Percentiles rank a stretch among this genome's conserved stretches.
phyloP scores from a whole-genome alignment of 202 grass and related monocot genomes.

The Carex arenaria region DNA sequence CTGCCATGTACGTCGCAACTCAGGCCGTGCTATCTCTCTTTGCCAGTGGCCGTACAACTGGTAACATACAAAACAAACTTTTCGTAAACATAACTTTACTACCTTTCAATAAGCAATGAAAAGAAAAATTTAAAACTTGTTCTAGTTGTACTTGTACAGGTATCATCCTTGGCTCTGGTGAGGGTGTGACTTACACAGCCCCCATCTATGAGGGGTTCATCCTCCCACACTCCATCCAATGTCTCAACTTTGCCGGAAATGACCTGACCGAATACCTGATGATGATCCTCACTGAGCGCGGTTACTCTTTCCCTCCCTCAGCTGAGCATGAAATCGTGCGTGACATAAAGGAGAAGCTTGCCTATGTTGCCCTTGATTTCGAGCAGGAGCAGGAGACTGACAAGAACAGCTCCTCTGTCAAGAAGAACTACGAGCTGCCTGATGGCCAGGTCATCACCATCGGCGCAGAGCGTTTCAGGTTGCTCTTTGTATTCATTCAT shows the following conservation, averaged over 20 bases:
- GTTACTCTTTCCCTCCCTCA: conserved; percentile 87
- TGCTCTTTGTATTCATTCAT: not conserved
- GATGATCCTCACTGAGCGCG: conserved; percentile 93
- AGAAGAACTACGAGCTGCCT: conserved; percentile 96
- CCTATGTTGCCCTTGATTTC: conserved; percentile 84
- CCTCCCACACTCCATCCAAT: conserved; percentile 82
- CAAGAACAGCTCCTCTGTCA: conserved; percentile 72
- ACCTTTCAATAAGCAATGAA: not conserved
- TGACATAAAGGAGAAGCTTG: conserved; percentile 95
- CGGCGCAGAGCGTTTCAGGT: conserved; percentile 62
- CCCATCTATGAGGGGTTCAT: conserved; percentile 89
- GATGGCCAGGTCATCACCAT: conserved; percentile 93
- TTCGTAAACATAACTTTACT: not conserved
- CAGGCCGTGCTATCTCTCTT: conserved; percentile 95
- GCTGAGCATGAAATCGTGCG: conserved; percentile 95
- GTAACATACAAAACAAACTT: conserved; percentile 21
- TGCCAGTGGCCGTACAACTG: conserved; percentile 93
- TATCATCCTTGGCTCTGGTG: conserved; percentile 92
- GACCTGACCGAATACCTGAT: conserved; percentile 93
- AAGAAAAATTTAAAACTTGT: not conserved
- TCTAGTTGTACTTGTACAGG: conserved; percentile 27
- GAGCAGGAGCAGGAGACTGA: conserved; percentile 80
- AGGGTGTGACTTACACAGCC: conserved; percentile 94
- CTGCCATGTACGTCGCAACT: conserved; percentile 97
- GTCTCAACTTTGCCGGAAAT: conserved; percentile 69